A percentile compares a stretch with the other conserved stretches of the same genome.
These are phyloP conservation scores for Talaromyces sp. DNA, from an alignment of 2,329 filamentous ascomycete genomes.

Conservation along the genomic window DNA sequence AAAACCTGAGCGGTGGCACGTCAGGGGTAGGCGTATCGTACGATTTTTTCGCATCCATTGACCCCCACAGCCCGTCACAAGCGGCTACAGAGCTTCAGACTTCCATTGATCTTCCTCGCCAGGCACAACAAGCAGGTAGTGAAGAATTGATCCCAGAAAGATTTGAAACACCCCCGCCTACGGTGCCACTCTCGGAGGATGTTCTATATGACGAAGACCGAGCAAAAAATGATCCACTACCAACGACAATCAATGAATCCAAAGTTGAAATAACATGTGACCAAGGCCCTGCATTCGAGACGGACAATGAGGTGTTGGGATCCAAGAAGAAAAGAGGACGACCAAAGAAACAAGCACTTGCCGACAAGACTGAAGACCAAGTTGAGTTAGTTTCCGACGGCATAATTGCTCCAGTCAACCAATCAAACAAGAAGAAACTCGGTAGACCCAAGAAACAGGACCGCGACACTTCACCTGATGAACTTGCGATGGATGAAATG, in stretches of 20 bases:
- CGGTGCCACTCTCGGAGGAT: constrained; percentile 32
- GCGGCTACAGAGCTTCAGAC: background rate
- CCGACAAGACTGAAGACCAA: constrained; percentile 1
- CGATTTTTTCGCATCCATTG: constrained; percentile 10
- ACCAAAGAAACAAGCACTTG: constrained; percentile 24
- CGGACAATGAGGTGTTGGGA: constrained; percentile 6
- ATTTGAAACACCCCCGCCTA: constrained; percentile 35
- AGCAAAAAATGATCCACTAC: background rate
- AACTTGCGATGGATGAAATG: background rate
- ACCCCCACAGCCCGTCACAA: background rate
- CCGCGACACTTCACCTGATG: background rate
- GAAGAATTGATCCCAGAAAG: constrained; percentile 20
- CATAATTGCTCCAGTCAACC: background rate
- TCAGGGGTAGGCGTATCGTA: constrained; percentile 5
- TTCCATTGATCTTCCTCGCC: background rate
- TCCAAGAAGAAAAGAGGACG: constrained; percentile 26
- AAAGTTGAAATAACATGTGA: constrained; percentile 25
- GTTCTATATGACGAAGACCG: constrained; percentile 19
- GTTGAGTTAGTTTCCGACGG: background rate
- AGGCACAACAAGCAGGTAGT: background rate
- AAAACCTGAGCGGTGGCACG: background rate
- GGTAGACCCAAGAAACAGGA: constrained; percentile 9
- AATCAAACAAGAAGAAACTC: constrained; percentile 2
- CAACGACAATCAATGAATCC: constrained; percentile 8
- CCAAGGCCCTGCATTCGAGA: constrained; percentile 22